Evolutionary conservation across 768 basidiomycete genomes (phyloP).

Genomic region (Termitomyces titanicus): DNA sequence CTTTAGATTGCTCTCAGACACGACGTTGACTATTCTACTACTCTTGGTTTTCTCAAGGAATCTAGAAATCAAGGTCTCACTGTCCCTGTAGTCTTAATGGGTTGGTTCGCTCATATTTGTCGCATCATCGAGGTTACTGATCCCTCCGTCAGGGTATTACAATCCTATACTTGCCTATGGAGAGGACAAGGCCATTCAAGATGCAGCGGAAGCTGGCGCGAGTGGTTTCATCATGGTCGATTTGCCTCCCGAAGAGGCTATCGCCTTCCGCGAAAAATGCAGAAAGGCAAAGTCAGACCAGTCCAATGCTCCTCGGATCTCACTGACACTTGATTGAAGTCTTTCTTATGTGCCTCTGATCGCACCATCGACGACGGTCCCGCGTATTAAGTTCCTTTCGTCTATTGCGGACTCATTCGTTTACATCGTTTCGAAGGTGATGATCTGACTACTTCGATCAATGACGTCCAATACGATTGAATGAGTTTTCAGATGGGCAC

Average conservation of each 20-base stretch:
- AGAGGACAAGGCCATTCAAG: constrained; percentile 89
- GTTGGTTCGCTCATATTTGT: constrained; percentile 33
- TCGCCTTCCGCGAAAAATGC: constrained; percentile 88
- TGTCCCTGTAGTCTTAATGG: constrained; percentile 91
- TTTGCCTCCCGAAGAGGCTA: constrained; percentile 94
- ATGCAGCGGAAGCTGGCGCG: constrained; percentile 86
- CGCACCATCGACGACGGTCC: constrained; percentile 87
- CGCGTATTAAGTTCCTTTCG: constrained; percentile 86
- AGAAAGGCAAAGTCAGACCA: constrained; percentile 65
- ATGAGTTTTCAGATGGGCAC: constrained; percentile 76
- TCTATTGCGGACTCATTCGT: constrained; percentile 97
- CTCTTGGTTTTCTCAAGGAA: constrained; percentile 71
- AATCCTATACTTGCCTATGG: constrained; percentile 95
- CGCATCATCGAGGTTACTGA: constrained; percentile 2
- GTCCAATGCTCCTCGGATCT: neutral
- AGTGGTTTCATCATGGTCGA: constrained; percentile 99
- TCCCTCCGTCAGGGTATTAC: constrained; percentile 74
- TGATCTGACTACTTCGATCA: constrained; percentile 5
- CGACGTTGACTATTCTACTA: constrained; percentile 70
- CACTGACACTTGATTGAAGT: constrained; percentile 34
- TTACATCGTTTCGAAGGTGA: constrained; percentile 95
- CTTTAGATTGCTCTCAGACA: constrained; percentile 80
- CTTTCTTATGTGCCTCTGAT: constrained; percentile 94
- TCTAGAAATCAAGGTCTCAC: constrained; percentile 82
- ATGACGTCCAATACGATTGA: constrained; percentile 2